Evolutionary conservation across 306 rosid genomes (phyloP).

Genomic region (Glycyrrhiza uralensis): DNA sequence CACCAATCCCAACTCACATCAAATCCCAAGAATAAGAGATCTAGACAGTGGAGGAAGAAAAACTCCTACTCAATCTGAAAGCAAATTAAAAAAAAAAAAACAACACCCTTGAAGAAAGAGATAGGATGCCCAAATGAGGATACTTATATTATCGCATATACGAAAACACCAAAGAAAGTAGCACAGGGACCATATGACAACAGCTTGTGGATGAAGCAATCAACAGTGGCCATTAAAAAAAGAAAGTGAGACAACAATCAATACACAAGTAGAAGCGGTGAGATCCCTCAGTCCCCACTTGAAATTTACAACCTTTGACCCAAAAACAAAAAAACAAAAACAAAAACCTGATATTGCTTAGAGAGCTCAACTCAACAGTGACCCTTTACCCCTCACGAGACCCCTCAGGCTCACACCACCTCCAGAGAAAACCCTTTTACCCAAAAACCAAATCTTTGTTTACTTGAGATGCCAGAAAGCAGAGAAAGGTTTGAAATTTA

Average conservation of each 20-base stretch:
- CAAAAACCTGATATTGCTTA: conserved; percentile 20
- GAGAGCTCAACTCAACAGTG: conserved; percentile 13
- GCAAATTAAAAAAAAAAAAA: conserved; percentile 10
- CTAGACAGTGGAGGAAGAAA: not conserved
- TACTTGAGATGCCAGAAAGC: conserved; percentile 17
- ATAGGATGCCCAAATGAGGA: conserved; percentile 35
- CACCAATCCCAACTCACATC: conserved; percentile 44
- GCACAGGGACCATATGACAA: conserved; percentile 41
- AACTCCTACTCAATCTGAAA: conserved; percentile 29
- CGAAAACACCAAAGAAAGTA: conserved; percentile 42
- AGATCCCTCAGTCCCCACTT: conserved; percentile 53
- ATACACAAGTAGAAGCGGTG: conserved; percentile 29
- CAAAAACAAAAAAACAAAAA: conserved; percentile 33
- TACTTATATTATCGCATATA: conserved; percentile 38
- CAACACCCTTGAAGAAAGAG: conserved; percentile 24
- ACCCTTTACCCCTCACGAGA: conserved; percentile 2
- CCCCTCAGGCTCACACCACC: not conserved
- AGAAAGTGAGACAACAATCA: conserved; percentile 39
- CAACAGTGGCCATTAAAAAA: conserved; percentile 38
- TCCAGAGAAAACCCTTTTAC: conserved; percentile 2
- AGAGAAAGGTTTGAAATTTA: conserved; percentile 34
- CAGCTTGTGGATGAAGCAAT: conserved; percentile 65
- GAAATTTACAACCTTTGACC: conserved; percentile 44
- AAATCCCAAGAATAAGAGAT: conserved; percentile 53
- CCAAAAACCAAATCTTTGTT: conserved; percentile 27